Percentiles rank a stretch among this genome's conserved stretches.
Conservation (phyloP, 2,329 filamentous ascomycete species). For the Helotiales sp. region DNA sequence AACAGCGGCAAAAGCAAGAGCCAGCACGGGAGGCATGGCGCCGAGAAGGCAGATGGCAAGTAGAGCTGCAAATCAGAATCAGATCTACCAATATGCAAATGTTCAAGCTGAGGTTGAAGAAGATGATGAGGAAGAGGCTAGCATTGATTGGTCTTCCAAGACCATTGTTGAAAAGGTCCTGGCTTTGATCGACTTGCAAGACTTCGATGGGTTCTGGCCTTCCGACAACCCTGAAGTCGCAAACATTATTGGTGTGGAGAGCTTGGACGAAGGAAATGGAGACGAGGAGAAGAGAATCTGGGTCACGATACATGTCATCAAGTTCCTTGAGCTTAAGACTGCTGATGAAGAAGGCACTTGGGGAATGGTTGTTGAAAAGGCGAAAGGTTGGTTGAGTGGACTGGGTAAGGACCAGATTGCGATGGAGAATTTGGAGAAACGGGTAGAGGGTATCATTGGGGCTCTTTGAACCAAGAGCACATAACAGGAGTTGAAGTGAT, state of each 20-base stretch:
- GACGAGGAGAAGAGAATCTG: conserved; percentile 14
- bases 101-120: not conserved
- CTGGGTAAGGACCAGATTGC: not conserved
- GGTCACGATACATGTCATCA: conserved; percentile 44
- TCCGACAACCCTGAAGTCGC: conserved; percentile 4
- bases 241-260: conserved; percentile 15
- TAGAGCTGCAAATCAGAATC: too few relatives aligned
- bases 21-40: too few relatives aligned
- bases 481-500: not conserved
- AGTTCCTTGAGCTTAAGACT: conserved; percentile 49
- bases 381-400: conserved; percentile 47
- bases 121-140: too few relatives aligned
- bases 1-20: too few relatives aligned
- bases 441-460: conserved; percentile 6
- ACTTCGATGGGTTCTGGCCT: conserved; percentile 55
- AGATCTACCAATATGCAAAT: too few relatives aligned
- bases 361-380: conserved; percentile 65
- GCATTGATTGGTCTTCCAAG: conserved; percentile 5
- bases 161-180: conserved; percentile 36
- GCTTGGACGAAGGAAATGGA: not conserved
- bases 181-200: conserved; percentile 53
- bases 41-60: too few relatives aligned
- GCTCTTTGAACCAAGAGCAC: not conserved
- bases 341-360: conserved; percentile 52
- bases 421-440: conserved; percentile 9